Evolutionary conservation across 2,329 filamentous ascomycete genomes (phyloP), one percentile per base, ranked within the genome.

Genomic region (Colletotrichum trifolii): DNA sequence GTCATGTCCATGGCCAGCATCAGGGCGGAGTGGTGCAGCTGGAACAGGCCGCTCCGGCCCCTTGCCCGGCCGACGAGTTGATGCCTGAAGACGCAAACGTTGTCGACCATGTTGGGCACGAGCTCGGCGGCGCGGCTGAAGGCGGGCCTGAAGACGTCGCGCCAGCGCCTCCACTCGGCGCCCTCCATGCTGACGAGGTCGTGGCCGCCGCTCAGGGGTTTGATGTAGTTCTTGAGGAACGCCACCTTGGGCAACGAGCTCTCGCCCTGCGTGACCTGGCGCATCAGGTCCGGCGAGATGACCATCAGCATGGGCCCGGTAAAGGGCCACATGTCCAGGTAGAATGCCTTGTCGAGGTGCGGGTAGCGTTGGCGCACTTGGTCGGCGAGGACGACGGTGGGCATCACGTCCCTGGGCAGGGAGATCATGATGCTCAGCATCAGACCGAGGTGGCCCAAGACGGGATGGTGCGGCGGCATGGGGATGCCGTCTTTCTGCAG

Each of bases 111-210:
- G 3, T 46, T 53, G 11, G 60, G 60, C 5, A 63, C 54, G 2
- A 63, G 54, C 40, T 40, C 54, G 3, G 54, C 46, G 11, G 54
- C 47, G 15, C 40, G 54, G n/a, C 60, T n/a, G 13, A 63, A 58
- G n/a, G 46, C 60, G 8, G 60, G 60, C 1, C 54, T 39, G n/a
- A 63, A 63, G 3, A 63, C 25, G n/a, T 58, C 54, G 25, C 47
- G 54, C 60, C 54, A 63, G 17, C 36, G 48, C 12, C 9, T 58
- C 60, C 60, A 63, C 36, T 63, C 60, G 0, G 52, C 54, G 4
- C 60, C 60, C 36, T 63, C 60, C 60, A 63, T 63, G 6, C 46
- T 63, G 6, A 58, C 60, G 0, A 63, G 60, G n/a, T 58, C 60
- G 8, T 63, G 48, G 6, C 60, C 54, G 1, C 54, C 60, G 12